Evolutionary conservation across 1,284 basidiomycete species (phyloP), one percentile per base, ranked within the genome.

Genomic region (Gymnopus androsaceus): DNA sequence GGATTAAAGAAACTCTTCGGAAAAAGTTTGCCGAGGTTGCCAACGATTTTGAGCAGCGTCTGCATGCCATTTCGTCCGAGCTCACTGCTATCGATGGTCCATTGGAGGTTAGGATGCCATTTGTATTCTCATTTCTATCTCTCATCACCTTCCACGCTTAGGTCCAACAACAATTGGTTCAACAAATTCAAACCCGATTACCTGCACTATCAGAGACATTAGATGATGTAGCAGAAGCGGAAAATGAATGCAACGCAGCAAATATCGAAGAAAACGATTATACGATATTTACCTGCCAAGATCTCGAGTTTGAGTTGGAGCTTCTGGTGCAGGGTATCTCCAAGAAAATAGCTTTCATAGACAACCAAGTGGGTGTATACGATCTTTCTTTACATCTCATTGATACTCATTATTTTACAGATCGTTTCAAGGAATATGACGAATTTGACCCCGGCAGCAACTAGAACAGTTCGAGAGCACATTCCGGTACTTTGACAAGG

Each of bases 231-330:
- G 77, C 76, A 1, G 74, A 69, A 3, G 87, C 83, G 1, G 92
- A 96, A 64, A 77, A 80, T 8, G 89, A 90, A 55, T 98, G 95
- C 68, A 74, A 75, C 3, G 85, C 87, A n/a, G 95, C 95, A 17
- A 98, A 95, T 63, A 90, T 98, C 3, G 96, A 98, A 67, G 96
- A 98, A 72, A 98, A 98, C 69, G 95, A 98, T 69, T 93, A 97
- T 67, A 98, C 95, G 0, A 85, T 96, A 14, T 91, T 95, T 66
- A 95, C 92, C 1, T 84, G 83, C 61, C 92, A 95, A 68, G 96
- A 98, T 70, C 80, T 98, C 21, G 85, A 87, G 57, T 97, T 95
- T 63, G 96, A 98, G 73, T 80, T 95, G 1, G 89, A 91, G 67
- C 78, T 95, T 12, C 81, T 97, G 9, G 82, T 85, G 49, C 90